Evolutionary conservation across 23 red algal species (phyloP).

Genomic region (Gracilaria gracilis): DNA sequence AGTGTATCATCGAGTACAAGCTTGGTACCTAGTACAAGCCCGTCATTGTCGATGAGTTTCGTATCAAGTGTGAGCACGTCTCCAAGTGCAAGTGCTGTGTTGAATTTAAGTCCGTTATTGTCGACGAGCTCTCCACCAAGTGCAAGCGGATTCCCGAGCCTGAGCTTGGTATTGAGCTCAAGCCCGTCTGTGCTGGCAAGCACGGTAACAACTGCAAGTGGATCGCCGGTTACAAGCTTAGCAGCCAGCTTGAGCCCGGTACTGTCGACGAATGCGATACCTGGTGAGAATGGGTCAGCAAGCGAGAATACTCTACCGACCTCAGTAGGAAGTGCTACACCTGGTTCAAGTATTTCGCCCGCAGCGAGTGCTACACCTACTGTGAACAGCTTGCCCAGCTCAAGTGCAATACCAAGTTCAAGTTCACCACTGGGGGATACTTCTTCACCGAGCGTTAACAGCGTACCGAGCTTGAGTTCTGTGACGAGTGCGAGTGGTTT

Average conservation of each 20-base stretch:
- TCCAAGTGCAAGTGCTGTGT: neutral
- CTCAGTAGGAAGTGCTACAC: neutral
- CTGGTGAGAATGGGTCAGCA: neutral
- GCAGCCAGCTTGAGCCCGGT: neutral
- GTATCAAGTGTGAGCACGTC: neutral
- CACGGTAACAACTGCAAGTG: neutral
- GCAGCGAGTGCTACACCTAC: neutral
- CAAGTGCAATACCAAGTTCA: neutral
- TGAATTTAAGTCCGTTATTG: neutral
- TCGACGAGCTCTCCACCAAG: too few relatives aligned
- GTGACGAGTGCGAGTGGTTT: neutral
- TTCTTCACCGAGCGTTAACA: neutral
- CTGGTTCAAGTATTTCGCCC: neutral
- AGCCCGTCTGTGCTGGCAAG: neutral
- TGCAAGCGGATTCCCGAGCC: too few relatives aligned
- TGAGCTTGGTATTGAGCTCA: too few relatives aligned
- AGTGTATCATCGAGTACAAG: neutral
- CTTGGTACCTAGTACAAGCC: neutral
- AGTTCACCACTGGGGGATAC: neutral
- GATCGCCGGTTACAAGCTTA: neutral
- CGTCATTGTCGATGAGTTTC: neutral
- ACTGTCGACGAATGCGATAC: neutral
- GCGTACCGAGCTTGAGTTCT: conserved; percentile 1
- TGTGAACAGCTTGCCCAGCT: neutral
- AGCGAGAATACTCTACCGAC: neutral